Percentiles rank a stretch among this genome's conserved stretches.
These are phyloP conservation scores for Backusella australiensis DNA, from an alignment of 192 early-diverging fungal species.

Conservation along the genomic window DNA sequence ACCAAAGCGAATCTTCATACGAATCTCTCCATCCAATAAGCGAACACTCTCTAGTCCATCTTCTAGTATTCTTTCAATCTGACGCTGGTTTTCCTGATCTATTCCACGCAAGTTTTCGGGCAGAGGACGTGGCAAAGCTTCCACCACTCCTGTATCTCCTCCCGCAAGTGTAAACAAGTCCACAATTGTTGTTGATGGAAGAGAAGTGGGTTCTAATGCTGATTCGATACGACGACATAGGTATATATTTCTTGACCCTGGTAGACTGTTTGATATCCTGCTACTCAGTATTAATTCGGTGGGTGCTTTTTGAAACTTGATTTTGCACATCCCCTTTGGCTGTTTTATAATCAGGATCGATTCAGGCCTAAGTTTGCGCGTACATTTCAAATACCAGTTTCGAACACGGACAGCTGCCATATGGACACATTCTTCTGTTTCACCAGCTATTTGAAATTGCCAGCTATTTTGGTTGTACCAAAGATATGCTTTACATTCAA, in stretches of 20 bases:
- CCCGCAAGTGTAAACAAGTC: neutral
- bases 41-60: conserved; percentile 30
- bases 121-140: neutral
- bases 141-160: neutral
- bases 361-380: conserved; percentile 9
- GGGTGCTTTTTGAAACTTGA: conserved; percentile 11
- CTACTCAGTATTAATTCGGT: neutral
- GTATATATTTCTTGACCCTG: neutral
- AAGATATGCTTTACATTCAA: conserved; percentile 37
- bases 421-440: conserved; percentile 12
- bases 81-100: conserved; percentile 15
- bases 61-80: conserved; percentile 21
- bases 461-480: conserved; percentile 26
- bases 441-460: conserved; percentile 20
- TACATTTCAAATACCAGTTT: conserved; percentile 32
- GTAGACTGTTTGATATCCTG: neutral
- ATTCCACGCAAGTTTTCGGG: neutral
- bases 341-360: conserved; percentile 11
- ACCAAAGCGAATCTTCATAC: conserved; percentile 38
- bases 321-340: conserved; percentile 6
- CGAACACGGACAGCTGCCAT: conserved; percentile 33
- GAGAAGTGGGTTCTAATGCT: neutral
- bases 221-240: neutral
- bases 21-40: conserved; percentile 36
- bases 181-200: neutral